A percentile compares a stretch with the other conserved stretches of the same genome.
Evolutionary conservation across 78 protist species (phyloP).

Genomic region (Monosiga brevicollis): DNA sequence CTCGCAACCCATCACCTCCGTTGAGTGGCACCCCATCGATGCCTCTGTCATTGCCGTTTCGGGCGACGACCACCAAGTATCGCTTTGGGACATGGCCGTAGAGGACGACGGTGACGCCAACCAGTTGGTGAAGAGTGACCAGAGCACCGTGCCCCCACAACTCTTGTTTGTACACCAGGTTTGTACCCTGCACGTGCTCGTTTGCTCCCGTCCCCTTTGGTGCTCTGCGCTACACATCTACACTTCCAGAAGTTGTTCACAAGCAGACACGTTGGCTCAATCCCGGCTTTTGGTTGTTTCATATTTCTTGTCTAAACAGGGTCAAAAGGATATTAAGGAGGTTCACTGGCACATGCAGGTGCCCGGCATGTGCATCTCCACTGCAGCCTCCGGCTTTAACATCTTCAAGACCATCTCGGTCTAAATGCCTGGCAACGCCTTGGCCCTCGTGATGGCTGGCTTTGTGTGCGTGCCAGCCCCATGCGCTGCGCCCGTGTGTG

Average conservation of each 20-base stretch:
- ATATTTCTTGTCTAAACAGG: constrained; percentile 26
- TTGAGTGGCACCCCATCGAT: constrained; percentile 85
- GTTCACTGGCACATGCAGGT: constrained; percentile 89
- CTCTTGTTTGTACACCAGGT: constrained; percentile 78
- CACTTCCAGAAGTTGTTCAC: too few species aligned
- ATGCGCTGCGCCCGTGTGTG: too few species aligned
- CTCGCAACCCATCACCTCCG: constrained; percentile 65
- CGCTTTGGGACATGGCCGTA: constrained; percentile 86
- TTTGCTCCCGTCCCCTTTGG: not conserved
- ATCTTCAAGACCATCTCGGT: constrained; percentile 59
- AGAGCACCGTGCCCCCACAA: constrained; percentile 65
- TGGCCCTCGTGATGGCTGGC: too few species aligned
- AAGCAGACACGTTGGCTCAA: not conserved
- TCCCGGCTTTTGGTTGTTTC: not conserved
- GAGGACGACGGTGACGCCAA: constrained; percentile 69
- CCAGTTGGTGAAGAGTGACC: constrained; percentile 18
- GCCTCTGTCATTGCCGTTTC: constrained; percentile 72
- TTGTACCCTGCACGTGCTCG: not conserved
- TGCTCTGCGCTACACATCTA: not conserved
- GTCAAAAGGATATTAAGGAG: constrained; percentile 81
- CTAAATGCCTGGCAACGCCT: too few species aligned
- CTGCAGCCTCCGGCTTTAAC: constrained; percentile 79
- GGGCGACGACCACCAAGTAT: constrained; percentile 60
- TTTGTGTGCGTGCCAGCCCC: too few species aligned
- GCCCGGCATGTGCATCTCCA: constrained; percentile 60